Conservation (phyloP, 148 eudicot species). For the Chenopodium berlandieri region DNA sequence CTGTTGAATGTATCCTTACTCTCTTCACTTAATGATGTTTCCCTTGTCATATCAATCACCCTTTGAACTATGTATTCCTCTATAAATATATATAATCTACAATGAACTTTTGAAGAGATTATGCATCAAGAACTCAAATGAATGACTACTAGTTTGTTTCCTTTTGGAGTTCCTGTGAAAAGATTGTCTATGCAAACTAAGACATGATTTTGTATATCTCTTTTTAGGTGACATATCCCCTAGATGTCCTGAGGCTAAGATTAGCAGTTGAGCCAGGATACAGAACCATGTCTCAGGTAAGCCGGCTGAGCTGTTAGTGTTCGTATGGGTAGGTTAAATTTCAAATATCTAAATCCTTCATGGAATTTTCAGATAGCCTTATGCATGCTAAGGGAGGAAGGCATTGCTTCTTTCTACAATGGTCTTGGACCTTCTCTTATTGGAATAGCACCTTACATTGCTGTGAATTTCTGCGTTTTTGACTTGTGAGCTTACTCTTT, state of each 20-base stretch:
- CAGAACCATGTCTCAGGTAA: conserved; percentile 81
- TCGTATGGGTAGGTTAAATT: neutral
- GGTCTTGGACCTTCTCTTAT: conserved; percentile 98
- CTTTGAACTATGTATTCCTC: neutral
- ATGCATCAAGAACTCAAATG: neutral
- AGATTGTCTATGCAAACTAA: conserved; percentile 2
- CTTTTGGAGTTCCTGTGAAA: neutral
- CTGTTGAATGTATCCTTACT: neutral
- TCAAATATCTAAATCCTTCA: conserved; percentile 12
- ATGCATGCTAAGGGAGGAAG: conserved; percentile 90
- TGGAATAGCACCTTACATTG: conserved; percentile 98
- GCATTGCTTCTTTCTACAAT: conserved; percentile 75
- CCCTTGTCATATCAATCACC: neutral
- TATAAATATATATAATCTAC: neutral
- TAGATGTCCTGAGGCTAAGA: conserved; percentile 89
- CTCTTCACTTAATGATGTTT: conserved; percentile 1
- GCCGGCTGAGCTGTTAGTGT: conserved; percentile 5
- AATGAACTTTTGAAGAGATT: neutral
- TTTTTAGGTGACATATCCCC: conserved; percentile 85
- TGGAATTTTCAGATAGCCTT: conserved; percentile 68
- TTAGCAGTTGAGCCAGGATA: conserved; percentile 92
- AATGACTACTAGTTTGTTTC: conserved; percentile 3
- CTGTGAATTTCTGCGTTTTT: conserved; percentile 94
- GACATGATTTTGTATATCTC: conserved; percentile 22
- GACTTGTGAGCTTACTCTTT: conserved; percentile 81